These are phyloP conservation scores for Gypsophila paniculata DNA, from an alignment of 179 eudicot species.

Conservation along the genomic window DNA sequence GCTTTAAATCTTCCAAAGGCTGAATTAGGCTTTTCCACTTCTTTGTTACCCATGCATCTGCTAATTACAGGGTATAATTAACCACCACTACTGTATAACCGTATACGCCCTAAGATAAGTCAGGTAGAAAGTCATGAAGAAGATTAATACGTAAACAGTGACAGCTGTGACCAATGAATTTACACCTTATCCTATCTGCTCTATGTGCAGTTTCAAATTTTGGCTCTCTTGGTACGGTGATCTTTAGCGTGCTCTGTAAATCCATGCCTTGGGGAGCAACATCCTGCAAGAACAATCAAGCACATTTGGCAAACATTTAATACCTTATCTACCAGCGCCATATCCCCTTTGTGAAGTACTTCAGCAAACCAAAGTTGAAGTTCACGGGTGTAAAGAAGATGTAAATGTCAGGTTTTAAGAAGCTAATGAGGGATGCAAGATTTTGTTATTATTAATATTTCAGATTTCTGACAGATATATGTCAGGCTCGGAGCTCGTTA, in stretches of 20 bases:
- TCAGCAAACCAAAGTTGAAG: not conserved
- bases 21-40: conserved; percentile 39
- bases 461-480: not conserved
- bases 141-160: not conserved
- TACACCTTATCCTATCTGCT: conserved; percentile 63
- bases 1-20: conserved; percentile 58
- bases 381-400: not conserved
- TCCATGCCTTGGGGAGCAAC: conserved; percentile 30
- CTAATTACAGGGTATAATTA: conserved; percentile 15
- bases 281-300: conserved; percentile 40
- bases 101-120: not conserved
- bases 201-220: conserved; percentile 75
- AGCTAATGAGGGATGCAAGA: not conserved
- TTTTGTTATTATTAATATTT: not conserved
- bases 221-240: conserved; percentile 83
- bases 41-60: conserved; percentile 52
- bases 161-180: conserved; percentile 5
- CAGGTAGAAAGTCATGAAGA: too few relatives aligned
- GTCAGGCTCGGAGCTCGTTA: not conserved
- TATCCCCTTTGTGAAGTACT: not conserved
- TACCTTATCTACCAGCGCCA: not conserved
- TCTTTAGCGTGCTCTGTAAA: conserved; percentile 39
- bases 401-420: not conserved
- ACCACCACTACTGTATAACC: not conserved
- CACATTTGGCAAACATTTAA: not conserved